These are phyloP conservation scores for Trichophyton simii DNA, from an alignment of 2,329 filamentous ascomycete species.

Conservation along the genomic window DNA sequence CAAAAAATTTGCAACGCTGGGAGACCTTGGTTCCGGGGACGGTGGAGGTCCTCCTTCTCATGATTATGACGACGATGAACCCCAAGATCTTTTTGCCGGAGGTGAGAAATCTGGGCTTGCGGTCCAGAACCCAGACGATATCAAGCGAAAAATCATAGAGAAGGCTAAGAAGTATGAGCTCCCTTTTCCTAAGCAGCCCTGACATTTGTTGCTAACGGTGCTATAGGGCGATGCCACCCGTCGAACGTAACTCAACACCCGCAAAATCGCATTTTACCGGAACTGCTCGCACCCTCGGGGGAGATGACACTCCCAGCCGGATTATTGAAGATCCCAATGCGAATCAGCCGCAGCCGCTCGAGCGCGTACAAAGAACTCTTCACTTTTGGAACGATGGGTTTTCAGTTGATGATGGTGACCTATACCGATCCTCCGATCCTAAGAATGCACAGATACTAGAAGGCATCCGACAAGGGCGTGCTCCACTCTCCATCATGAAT, in stretches of 20 bases:
- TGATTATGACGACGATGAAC: constrained; percentile 40
- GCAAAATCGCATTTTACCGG: constrained; percentile 43
- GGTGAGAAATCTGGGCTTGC: constrained; percentile 57
- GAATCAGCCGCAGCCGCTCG: constrained; percentile 27
- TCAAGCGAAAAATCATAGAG: constrained; percentile 40
- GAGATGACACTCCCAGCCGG: constrained; percentile 49
- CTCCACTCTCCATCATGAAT: constrained; percentile 50
- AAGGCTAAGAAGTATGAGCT: constrained; percentile 30
- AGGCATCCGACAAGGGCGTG: constrained; percentile 51
- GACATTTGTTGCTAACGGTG: not conserved
- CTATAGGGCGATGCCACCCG: constrained; percentile 11
- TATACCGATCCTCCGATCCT: constrained; percentile 52
- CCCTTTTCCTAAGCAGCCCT: not conserved
- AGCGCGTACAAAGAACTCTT: constrained; percentile 45
- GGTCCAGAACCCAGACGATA: constrained; percentile 50
- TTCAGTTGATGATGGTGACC: constrained; percentile 52
- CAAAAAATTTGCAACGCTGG: constrained; percentile 38
- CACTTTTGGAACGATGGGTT: constrained; percentile 56
- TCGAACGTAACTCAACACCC: constrained; percentile 34
- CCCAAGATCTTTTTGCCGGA: constrained; percentile 49
- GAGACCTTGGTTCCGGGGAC: constrained; percentile 28
- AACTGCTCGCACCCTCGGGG: constrained; percentile 51
- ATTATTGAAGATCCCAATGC: constrained; percentile 42
- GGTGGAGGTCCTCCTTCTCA: constrained; percentile 27
- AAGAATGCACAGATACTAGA: constrained; percentile 49